These are phyloP conservation scores for Cicer yamashitae DNA, from an alignment of 306 rosid species.

Conservation along the genomic window DNA sequence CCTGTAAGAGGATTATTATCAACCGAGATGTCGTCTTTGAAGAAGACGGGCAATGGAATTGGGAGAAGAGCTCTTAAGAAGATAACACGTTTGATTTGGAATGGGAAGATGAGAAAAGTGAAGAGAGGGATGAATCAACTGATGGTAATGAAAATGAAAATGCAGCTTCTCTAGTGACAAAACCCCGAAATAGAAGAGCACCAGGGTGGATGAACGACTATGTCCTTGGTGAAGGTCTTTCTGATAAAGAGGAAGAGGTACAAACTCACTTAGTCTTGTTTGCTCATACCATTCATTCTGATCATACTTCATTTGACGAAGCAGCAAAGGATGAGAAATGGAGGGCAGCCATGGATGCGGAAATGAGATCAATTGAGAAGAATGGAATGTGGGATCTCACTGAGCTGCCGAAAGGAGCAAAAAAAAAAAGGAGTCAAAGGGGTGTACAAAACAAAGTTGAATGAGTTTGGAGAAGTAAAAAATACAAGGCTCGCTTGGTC, in stretches of 20 bases:
- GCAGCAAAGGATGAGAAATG: neutral
- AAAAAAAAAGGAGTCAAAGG: neutral
- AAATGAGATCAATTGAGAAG: slow-evolving; percentile 2
- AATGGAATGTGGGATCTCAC: neutral
- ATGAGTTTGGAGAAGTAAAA: too few species aligned
- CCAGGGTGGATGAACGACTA: neutral
- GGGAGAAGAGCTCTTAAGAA: slow-evolving; percentile 3
- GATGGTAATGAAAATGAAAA: neutral
- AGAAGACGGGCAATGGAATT: neutral
- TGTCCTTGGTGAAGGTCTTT: neutral
- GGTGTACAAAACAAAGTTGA: too few species aligned
- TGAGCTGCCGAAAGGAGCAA: neutral
- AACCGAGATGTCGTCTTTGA: neutral
- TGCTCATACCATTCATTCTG: neutral
- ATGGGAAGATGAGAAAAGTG: neutral
- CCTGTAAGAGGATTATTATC: neutral
- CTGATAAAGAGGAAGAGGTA: slow-evolving; percentile 1
- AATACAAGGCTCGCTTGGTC: too few species aligned
- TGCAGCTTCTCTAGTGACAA: neutral
- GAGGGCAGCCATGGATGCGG: neutral
- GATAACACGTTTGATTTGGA: slow-evolving; percentile 10
- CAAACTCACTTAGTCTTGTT: slow-evolving; percentile 1
- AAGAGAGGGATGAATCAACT: neutral
- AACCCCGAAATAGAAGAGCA: neutral
- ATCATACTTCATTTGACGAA: neutral